A percentile compares a stretch with the other conserved stretches of the same genome.
phyloP scores from a whole-genome alignment of 805 yeast genomes.

The Cyberlindnera xishuangbannaensis region DNA sequence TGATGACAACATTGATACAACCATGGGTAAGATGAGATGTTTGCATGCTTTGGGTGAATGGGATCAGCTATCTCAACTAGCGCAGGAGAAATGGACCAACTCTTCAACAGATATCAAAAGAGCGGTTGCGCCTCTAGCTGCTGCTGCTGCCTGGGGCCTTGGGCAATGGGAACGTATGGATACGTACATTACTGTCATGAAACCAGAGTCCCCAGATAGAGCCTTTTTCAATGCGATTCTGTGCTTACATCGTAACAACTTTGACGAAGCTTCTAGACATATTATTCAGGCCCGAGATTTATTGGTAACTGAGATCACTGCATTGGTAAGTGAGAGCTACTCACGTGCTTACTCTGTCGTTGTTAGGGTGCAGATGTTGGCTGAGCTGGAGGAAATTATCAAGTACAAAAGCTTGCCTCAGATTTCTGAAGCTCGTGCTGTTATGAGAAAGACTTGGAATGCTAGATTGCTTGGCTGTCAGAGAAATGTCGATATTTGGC shows the following conservation, averaged over 20 bases:
- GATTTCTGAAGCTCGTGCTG: slow-evolving; percentile 69
- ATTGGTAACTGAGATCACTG: slow-evolving; percentile 88
- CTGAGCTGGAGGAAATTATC: slow-evolving; percentile 93
- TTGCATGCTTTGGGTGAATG: slow-evolving; percentile 98
- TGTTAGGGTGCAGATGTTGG: slow-evolving; percentile 94
- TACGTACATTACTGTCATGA: slow-evolving; percentile 83
- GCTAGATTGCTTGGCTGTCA: slow-evolving; percentile 90
- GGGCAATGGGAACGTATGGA: slow-evolving; percentile 98
- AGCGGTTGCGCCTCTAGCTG: slow-evolving; percentile 93
- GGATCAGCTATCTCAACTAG: slow-evolving; percentile 85
- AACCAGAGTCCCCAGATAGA: slow-evolving; percentile 86
- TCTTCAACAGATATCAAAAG: slow-evolving; percentile 70
- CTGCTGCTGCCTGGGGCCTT: slow-evolving; percentile 98
- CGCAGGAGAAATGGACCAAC: slow-evolving; percentile 77
- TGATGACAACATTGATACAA: slow-evolving; percentile 71
- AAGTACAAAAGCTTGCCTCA: slow-evolving; percentile 81
- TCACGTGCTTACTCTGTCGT: slow-evolving; percentile 96
- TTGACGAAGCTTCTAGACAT: slow-evolving; percentile 71
- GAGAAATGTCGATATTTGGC: slow-evolving; percentile 98
- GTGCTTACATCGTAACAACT: slow-evolving; percentile 79
- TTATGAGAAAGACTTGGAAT: slow-evolving; percentile 90
- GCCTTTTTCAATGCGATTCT: slow-evolving; percentile 92
- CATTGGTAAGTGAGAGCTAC: slow-evolving; percentile 91
- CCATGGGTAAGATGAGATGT: slow-evolving; percentile 98
- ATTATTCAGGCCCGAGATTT: slow-evolving; percentile 83